Evolutionary conservation across 495 filamentous ascomycete species (phyloP), one percentile per base, ranked within the genome.

Genomic region (Neurospora sp.): DNA sequence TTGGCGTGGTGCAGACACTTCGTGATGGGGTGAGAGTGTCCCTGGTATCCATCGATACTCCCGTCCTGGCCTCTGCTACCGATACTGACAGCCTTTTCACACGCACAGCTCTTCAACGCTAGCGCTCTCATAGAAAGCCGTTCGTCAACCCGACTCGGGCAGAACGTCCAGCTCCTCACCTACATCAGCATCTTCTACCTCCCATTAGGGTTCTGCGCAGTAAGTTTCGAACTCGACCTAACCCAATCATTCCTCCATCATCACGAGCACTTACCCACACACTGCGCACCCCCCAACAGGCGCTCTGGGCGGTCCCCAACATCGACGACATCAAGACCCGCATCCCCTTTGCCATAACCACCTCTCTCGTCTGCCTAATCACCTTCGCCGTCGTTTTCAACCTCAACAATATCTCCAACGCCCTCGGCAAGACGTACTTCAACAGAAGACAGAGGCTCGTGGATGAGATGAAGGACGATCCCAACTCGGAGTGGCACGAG

Each of bases 131-230:
- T 82, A n/a, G 83, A 85, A 82, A 35, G 77, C 42, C 75, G 81
- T 11, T 70, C 75, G 10, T 78, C 80, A 1, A 82, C 81, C 0
- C 71, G 79, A 40, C 72, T 83, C 0, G 80, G 80, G 0, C 72
- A 83, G n/a, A 82, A 83, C 69, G 77, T 83, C 16, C 81, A 77
- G 69, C 77, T 83, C 4, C 75, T 82, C 38, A 82, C 81, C 12
- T 82, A 77, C 66, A 77, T 83, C 39, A 81, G 80, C 75, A 81
- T 82, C 39, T 82, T 82, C 71, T 83, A 77, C 38, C 75, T 82
- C 5, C 81, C 81, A 2, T 72, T 83, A 8, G 72, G 77, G 0
- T 81, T 83, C 31, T 83, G 81, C 73, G 69, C 71, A 3, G 74
- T 75, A 71, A 54, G 69, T 31, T 2, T 2, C 27, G 1, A 31